phyloP scores from a whole-genome alignment of 768 basidiomycete genomes.

The Mycena haematopus region DNA sequence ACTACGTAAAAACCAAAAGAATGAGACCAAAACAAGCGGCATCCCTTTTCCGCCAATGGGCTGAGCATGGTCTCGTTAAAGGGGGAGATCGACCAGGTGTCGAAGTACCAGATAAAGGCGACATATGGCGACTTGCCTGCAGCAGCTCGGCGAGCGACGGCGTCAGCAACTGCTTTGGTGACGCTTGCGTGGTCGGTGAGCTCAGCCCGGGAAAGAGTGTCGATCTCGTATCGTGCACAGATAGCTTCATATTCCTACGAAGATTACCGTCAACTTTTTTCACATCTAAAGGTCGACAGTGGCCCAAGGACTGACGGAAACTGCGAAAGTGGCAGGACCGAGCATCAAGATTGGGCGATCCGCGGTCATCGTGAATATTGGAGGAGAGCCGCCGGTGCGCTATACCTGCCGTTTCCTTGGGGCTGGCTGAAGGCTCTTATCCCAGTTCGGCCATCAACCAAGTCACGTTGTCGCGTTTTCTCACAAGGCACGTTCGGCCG shows the following conservation, averaged over 20 bases:
- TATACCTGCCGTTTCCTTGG: too few relatives aligned
- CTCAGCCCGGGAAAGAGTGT: constrained; percentile 13
- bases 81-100: background rate
- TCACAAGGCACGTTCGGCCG: background rate
- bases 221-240: constrained; percentile 21
- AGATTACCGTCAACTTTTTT: background rate
- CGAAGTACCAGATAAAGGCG: constrained; percentile 29
- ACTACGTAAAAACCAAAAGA: background rate
- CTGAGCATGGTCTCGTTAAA: constrained; percentile 27
- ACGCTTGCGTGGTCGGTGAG: constrained; percentile 8
- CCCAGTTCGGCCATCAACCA: background rate
- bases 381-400: too few relatives aligned
- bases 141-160: constrained; percentile 20
- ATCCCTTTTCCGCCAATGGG: constrained; percentile 22
- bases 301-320: constrained; percentile 8
- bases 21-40: constrained; percentile 29
- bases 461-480: background rate
- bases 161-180: constrained; percentile 15
- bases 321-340: constrained; percentile 15
- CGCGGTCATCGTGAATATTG: constrained; percentile 1
- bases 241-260: constrained; percentile 21
- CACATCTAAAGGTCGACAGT: background rate
- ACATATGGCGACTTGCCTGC: constrained; percentile 19
- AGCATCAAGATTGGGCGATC: constrained; percentile 18
- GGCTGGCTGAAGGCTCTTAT: too few relatives aligned